These are phyloP conservation scores for Cyclocybe aegerita DNA, from an alignment of 768 basidiomycete genomes.

Conservation along the genomic window DNA sequence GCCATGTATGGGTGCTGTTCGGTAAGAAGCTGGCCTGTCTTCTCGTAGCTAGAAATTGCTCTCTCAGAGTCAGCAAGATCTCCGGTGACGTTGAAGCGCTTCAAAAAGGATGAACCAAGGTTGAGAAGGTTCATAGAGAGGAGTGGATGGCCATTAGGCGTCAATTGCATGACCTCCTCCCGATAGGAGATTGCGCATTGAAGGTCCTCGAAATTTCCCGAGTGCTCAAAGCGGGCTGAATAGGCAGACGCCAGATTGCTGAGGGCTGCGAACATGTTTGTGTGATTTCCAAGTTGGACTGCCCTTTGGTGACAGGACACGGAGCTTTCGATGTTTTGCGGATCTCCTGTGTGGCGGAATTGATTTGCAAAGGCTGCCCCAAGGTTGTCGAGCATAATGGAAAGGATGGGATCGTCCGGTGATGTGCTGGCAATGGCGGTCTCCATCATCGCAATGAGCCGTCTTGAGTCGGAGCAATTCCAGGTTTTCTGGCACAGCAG, in stretches of 20 bases:
- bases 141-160: not conserved
- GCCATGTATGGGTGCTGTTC: not conserved
- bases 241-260: not conserved
- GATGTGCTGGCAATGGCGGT: not conserved
- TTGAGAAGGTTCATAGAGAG: not conserved
- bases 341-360: not conserved
- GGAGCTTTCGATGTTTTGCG: constrained; percentile 14
- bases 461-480: too few relatives aligned
- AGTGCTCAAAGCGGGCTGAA: too few relatives aligned
- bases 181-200: constrained; percentile 6
- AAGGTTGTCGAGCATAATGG: constrained; percentile 14
- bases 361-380: constrained; percentile 6
- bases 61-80: not conserved
- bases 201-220: too few relatives aligned
- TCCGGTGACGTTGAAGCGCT: not conserved
- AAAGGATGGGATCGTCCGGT: not conserved
- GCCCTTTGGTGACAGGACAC: not conserved
- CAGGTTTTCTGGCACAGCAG: too few relatives aligned
- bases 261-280: not conserved
- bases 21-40: not conserved
- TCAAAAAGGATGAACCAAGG: not conserved
- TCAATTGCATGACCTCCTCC: not conserved
- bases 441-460: too few relatives aligned
- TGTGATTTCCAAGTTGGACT: not conserved
- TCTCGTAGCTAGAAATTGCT: not conserved